Percentiles rank a stretch among this genome's conserved stretches.
These are phyloP conservation scores for Plantago ovata DNA, from an alignment of 257 asterid genomes.

Conservation along the genomic window DNA sequence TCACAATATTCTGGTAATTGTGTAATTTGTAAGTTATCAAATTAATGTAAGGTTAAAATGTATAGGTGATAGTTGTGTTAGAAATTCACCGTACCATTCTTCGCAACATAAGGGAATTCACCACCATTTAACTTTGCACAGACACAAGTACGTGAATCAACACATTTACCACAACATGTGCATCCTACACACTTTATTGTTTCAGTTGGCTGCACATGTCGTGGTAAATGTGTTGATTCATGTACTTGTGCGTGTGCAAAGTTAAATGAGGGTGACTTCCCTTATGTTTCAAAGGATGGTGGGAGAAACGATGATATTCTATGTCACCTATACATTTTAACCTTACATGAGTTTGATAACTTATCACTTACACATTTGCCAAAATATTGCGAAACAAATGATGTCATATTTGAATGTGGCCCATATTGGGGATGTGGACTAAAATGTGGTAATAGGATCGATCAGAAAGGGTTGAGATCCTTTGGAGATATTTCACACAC, in stretches of 20 bases:
- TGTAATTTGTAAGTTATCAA: no score
- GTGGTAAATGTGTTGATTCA: constrained; percentile 54
- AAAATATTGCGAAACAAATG: constrained; percentile 72
- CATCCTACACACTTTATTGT: no score
- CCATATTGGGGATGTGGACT: constrained; percentile 74
- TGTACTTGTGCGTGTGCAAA: constrained; percentile 70
- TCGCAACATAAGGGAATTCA: no score
- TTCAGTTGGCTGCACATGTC: constrained; percentile 59
- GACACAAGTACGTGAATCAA: no score
- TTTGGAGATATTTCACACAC: constrained; percentile 83
- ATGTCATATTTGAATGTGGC: constrained; percentile 79
- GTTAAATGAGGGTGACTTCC: constrained; percentile 82
- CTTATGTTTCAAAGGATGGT: constrained; percentile 67
- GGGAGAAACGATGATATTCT: no score
- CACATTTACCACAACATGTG: no score
- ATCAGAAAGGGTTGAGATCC: constrained; percentile 50
- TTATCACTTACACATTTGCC: background rate
- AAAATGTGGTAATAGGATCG: constrained; percentile 50
- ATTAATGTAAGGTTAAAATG: no score
- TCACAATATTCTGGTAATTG: no score
- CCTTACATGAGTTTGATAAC: background rate
- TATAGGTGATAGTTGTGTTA: no score
- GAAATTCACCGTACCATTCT: no score
- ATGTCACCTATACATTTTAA: no score
- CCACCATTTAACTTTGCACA: no score